phyloP scores from a whole-genome alignment of 768 basidiomycete genomes.

The Scleroderma citrinum region DNA sequence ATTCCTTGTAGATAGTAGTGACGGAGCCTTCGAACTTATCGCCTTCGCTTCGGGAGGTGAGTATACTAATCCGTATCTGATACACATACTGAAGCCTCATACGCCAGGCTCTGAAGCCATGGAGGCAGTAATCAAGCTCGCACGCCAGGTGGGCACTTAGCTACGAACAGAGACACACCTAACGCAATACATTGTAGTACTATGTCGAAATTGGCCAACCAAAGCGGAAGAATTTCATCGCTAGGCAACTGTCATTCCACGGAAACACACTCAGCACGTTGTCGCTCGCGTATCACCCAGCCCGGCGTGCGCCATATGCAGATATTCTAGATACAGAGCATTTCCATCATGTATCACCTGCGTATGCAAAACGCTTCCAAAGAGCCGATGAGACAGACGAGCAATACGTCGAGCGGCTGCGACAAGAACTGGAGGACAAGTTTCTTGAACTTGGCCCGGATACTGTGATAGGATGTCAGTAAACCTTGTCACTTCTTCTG shows the following conservation, averaged over 20 bases:
- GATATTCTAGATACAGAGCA: slow-evolving; percentile 55
- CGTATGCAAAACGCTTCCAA: slow-evolving; percentile 79
- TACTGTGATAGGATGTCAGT: slow-evolving; percentile 76
- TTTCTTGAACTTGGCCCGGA: slow-evolving; percentile 77
- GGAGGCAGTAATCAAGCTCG: slow-evolving; percentile 81
- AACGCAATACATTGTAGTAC: slow-evolving; percentile 40
- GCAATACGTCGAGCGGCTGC: slow-evolving; percentile 71
- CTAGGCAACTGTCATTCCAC: slow-evolving; percentile 73
- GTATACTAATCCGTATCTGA: slow-evolving; percentile 6
- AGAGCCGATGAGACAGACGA: slow-evolving; percentile 64
- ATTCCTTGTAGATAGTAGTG: slow-evolving; percentile 53
- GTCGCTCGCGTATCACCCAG: slow-evolving; percentile 60
- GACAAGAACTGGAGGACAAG: slow-evolving; percentile 79
- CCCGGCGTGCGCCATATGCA: slow-evolving; percentile 63
- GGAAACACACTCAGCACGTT: slow-evolving; percentile 76
- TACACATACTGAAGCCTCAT: not conserved
- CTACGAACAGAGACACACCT: slow-evolving; percentile 2
- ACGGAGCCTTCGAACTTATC: slow-evolving; percentile 67
- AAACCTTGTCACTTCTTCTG: not conserved
- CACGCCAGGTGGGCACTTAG: slow-evolving; percentile 53
- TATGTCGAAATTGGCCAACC: slow-evolving; percentile 64
- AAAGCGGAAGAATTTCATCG: slow-evolving; percentile 74
- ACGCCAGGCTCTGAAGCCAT: slow-evolving; percentile 77
- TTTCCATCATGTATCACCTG: slow-evolving; percentile 86
- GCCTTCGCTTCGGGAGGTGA: slow-evolving; percentile 75